A percentile compares a stretch with the other conserved stretches of the same genome.
Conservation (phyloP, 2,329 filamentous ascomycete species). For the Helicocarpus griseus region DNA sequence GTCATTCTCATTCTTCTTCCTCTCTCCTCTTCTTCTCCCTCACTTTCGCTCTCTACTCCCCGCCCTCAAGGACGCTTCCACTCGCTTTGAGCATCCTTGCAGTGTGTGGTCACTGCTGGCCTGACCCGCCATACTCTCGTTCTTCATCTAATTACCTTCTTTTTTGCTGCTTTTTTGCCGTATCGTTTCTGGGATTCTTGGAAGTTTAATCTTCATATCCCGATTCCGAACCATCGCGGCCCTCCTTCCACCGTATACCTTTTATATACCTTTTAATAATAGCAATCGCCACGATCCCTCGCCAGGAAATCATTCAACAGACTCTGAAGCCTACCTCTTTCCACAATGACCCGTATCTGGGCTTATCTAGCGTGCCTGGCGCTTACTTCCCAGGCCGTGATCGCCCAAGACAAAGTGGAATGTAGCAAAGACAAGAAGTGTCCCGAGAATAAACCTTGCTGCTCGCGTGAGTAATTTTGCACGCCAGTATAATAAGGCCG, state of each 20-base stretch:
- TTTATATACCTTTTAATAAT: background rate
- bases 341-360: conserved; percentile 27
- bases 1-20: background rate
- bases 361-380: conserved; percentile 23
- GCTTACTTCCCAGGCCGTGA: conserved; percentile 24
- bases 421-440: conserved; percentile 49
- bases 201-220: no score
- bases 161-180: conserved; percentile 3
- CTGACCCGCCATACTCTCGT: conserved; percentile 6
- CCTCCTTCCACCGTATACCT: conserved; percentile 14
- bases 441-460: conserved; percentile 64
- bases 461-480: conserved; percentile 56
- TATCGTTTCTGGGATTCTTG: background rate
- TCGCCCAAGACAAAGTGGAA: conserved; percentile 21
- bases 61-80: conserved; percentile 8
- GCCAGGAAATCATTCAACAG: background rate
- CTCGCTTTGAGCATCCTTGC: conserved; percentile 9
- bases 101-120: conserved; percentile 6
- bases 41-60: background rate
- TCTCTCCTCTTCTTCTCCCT: background rate
- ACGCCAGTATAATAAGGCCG: background rate
- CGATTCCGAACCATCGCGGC: background rate
- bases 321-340: background rate
- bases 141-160: conserved; percentile 6
- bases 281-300: background rate